Conservation (phyloP, 2,329 filamentous ascomycete species). For the Cladorrhinum sp. region DNA sequence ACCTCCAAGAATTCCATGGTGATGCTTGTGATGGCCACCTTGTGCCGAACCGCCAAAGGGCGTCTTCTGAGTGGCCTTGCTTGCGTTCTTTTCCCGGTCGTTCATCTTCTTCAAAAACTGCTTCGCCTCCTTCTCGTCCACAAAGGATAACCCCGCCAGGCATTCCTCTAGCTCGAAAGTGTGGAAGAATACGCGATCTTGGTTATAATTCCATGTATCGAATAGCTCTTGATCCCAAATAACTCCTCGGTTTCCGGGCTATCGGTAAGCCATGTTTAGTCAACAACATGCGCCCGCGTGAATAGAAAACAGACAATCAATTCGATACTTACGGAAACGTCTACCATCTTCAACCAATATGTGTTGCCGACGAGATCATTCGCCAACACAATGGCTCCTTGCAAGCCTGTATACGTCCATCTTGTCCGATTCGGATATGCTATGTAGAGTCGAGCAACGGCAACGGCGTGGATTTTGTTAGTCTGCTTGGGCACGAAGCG, state of each 20-base stretch:
- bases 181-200: constrained; percentile 96
- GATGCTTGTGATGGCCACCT: constrained; percentile 38
- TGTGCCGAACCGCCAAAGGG: constrained; percentile 62
- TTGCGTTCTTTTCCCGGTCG: constrained; percentile 92
- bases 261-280: constrained; percentile 22
- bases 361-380: constrained; percentile 95
- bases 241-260: constrained; percentile 77
- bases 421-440: constrained; percentile 78
- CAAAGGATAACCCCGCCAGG: constrained; percentile 84
- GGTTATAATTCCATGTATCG: constrained; percentile 91
- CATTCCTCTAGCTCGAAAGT: constrained; percentile 95
- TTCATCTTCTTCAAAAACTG: constrained; percentile 97
- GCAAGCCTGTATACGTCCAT: constrained; percentile 94
- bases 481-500: constrained; percentile 86
- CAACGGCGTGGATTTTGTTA: constrained; percentile 97
- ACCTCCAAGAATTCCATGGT: constrained; percentile 53
- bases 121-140: constrained; percentile 96
- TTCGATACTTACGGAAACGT: constrained; percentile 74
- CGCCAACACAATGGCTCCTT: constrained; percentile 85
- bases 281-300: constrained; percentile 7
- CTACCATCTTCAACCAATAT: constrained; percentile 96
- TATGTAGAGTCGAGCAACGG: constrained; percentile 88
- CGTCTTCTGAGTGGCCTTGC: constrained; percentile 77
- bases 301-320: background rate
- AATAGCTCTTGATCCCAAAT: constrained; percentile 99